Percentiles rank a stretch among this genome's conserved stretches.
phyloP scores from a whole-genome alignment of 176 grass and related monocot genomes.

The Typha latifolia region DNA sequence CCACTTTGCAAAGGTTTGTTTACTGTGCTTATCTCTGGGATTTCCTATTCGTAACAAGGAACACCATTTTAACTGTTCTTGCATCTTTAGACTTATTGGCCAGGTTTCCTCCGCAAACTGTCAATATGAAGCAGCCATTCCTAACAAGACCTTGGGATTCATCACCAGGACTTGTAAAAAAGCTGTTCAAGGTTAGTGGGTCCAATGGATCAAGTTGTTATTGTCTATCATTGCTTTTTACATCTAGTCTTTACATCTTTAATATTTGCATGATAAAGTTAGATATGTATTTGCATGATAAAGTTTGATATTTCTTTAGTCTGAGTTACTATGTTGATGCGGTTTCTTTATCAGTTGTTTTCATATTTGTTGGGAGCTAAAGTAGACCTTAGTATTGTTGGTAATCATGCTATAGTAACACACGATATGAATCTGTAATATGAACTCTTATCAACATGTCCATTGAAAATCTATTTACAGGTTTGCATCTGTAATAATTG shows the following conservation, averaged over 20 bases:
- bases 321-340: no score
- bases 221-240: neutral
- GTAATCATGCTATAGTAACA: no score
- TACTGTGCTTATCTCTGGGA: neutral
- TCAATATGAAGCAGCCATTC: slow-evolving; percentile 88
- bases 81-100: slow-evolving; percentile 72
- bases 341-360: no score
- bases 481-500: no score
- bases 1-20: slow-evolving; percentile 93
- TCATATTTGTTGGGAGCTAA: no score
- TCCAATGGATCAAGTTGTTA: neutral
- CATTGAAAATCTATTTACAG: no score
- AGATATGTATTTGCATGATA: no score
- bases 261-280: no score
- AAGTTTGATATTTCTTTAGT: no score
- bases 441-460: no score
- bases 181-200: slow-evolving; percentile 78
- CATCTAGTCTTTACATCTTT: neutral
- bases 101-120: slow-evolving; percentile 85
- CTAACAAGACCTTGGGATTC: slow-evolving; percentile 81
- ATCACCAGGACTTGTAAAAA: slow-evolving; percentile 83
- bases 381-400: no score
- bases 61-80: slow-evolving; percentile 1
- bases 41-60: slow-evolving; percentile 12
- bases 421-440: no score